Evolutionary conservation across 2,329 filamentous ascomycete genomes (phyloP).

Genomic region (Cladosporium sphaerospermum): DNA sequence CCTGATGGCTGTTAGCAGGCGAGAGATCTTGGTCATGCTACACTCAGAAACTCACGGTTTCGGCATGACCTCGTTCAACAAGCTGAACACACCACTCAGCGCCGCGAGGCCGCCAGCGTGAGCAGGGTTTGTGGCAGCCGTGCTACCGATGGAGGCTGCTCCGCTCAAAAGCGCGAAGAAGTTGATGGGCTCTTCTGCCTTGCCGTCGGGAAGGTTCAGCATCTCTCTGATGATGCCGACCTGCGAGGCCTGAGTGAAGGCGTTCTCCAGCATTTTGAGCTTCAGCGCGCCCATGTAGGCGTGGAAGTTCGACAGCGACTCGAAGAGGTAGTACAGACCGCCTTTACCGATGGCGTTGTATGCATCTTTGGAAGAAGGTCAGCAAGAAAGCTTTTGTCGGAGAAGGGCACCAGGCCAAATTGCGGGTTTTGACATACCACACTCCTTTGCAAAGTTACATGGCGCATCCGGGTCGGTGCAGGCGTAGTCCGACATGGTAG

Average conservation of each 20-base stretch:
- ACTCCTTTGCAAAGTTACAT: background rate
- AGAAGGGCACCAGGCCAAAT: background rate
- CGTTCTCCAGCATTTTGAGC: background rate
- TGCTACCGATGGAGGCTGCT: background rate
- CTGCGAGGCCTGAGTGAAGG: background rate
- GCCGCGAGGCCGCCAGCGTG: too few relatives aligned
- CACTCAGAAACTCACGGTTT: too few relatives aligned
- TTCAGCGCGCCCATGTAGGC: background rate
- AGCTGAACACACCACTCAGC: too few relatives aligned
- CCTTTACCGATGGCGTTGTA: conserved; percentile 6
- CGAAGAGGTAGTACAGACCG: conserved; percentile 7
- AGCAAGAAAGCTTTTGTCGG: background rate
- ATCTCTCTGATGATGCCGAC: background rate
- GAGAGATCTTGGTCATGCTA: too few relatives aligned
- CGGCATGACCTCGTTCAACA: too few relatives aligned
- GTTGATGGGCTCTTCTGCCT: background rate
- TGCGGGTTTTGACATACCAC: background rate
- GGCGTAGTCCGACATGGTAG: background rate
- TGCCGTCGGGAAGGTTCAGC: background rate
- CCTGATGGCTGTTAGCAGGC: background rate
- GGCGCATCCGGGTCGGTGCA: background rate
- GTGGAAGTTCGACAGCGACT: conserved; percentile 2
- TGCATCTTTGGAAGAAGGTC: background rate
- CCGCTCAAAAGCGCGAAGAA: background rate
- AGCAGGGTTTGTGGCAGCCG: too few relatives aligned